phyloP scores from a whole-genome alignment of 768 basidiomycete genomes.

The Suillus tomentosus region DNA sequence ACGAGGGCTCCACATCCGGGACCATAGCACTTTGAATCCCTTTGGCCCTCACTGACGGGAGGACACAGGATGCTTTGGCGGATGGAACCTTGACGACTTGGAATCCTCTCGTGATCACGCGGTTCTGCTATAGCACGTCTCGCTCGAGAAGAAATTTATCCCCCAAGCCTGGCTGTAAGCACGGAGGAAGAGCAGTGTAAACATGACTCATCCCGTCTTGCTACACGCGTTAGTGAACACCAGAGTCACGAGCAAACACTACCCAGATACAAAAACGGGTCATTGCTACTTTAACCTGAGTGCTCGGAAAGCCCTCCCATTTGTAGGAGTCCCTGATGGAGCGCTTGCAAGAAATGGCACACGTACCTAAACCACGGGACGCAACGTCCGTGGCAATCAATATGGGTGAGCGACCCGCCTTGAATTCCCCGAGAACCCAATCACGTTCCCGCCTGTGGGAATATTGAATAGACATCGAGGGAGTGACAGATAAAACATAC shows the following conservation, averaged over 20 bases:
- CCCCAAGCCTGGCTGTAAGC: slow-evolving; percentile 11
- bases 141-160: slow-evolving; percentile 4
- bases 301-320: slow-evolving; percentile 11
- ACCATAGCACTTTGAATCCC: slow-evolving; percentile 9
- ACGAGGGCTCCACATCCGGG: slow-evolving; percentile 6
- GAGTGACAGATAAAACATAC: slow-evolving; percentile 49
- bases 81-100: slow-evolving; percentile 12
- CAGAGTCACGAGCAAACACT: slow-evolving; percentile 5
- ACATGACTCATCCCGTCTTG: slow-evolving; percentile 10
- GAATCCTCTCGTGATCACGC: slow-evolving; percentile 11
- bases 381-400: slow-evolving; percentile 99
- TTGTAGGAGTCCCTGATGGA: slow-evolving; percentile 31
- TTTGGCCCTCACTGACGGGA: slow-evolving; percentile 4
- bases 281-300: slow-evolving; percentile 11
- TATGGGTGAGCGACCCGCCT: slow-evolving; percentile 95
- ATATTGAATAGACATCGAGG: neutral
- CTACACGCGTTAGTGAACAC: slow-evolving; percentile 12
- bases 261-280: slow-evolving; percentile 1
- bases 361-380: slow-evolving; percentile 99
- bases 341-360: slow-evolving; percentile 49
- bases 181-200: slow-evolving; percentile 5
- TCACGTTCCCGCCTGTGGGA: slow-evolving; percentile 87
- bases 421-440: slow-evolving; percentile 98
- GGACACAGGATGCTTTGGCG: slow-evolving; percentile 10
- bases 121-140: slow-evolving; percentile 11